phyloP scores from a whole-genome alignment of 2,329 filamentous ascomycete genomes.

The Claviceps humidiphila region DNA sequence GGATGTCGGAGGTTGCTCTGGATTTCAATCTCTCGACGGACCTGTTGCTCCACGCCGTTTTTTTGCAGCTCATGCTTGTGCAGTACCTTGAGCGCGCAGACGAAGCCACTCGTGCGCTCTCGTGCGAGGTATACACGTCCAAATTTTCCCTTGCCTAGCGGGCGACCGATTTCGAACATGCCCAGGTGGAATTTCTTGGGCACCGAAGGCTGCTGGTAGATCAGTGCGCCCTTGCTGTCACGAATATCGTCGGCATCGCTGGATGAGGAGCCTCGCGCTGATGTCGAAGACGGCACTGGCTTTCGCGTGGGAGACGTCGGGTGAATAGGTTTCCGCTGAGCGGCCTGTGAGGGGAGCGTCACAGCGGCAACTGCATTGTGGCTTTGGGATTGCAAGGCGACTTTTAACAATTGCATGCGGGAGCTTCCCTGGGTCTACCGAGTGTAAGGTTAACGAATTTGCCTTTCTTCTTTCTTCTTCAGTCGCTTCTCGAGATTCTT shows the following conservation, averaged over 20 bases:
- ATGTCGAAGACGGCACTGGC: conserved; percentile 23
- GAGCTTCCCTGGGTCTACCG: conserved; percentile 37
- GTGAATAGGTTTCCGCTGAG: conserved; percentile 37
- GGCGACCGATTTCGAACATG: conserved; percentile 66
- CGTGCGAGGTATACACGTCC: conserved; percentile 60
- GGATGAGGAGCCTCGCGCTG: conserved; percentile 22
- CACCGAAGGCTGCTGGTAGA: conserved; percentile 1
- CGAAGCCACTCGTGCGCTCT: conserved; percentile 51
- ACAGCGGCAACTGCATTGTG: conserved; percentile 51
- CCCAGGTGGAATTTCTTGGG: conserved; percentile 22
- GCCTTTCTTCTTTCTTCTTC: neutral
- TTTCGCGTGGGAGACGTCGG: conserved; percentile 41
- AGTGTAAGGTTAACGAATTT: neutral
- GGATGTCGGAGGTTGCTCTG: conserved; percentile 60
- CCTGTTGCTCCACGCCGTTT: conserved; percentile 55
- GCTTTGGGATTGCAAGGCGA: conserved; percentile 69
- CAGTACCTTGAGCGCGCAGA: conserved; percentile 59
- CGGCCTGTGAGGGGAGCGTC: conserved; percentile 53
- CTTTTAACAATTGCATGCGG: conserved; percentile 74
- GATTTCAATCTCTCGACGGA: conserved; percentile 60
- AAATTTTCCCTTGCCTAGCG: conserved; percentile 61
- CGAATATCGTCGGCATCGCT: conserved; percentile 41
- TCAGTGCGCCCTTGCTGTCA: neutral
- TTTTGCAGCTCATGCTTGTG: conserved; percentile 58
- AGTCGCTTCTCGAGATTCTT: neutral